Evolutionary conservation across 306 rosid genomes (phyloP), one percentile per base, ranked within the genome.

Genomic region (Acacia acuminata): DNA sequence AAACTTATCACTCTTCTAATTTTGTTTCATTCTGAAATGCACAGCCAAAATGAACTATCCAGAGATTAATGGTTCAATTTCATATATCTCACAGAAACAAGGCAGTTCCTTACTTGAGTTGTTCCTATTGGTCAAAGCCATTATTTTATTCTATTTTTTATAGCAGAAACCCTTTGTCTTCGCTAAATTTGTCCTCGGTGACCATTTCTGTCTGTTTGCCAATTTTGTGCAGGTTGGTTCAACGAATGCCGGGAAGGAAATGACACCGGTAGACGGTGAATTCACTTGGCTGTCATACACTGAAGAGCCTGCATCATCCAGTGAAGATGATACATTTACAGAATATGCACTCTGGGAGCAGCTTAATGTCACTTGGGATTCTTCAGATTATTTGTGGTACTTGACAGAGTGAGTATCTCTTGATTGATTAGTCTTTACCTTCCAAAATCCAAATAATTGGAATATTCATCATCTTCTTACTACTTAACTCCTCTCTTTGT

Each of bases 361-460:
- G 85, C 47, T 94, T 66, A 84, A 84, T 87, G 16, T 92, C 85
- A 96, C 99, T 22, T 58, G 91, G 84, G 99, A 96, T 85, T 58
- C 82, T 8, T 87, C 98, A 17, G 98, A 96, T 86, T 96, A 96
- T 88, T 82, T 96, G 90, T 96, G 99, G 99, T 96, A 96, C 80
- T 82, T 90, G 97, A 91, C 98, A 69, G 99, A 96, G 99, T 96
- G 85, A 92, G 99, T 86, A 83, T 56, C 73, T 50, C 43, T 65
- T 74, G 74, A 60, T 17, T 73, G 24, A 79, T 67, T 24, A 67
- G 78, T 50, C 66, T 42, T 22, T 32, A 50, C 63, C 44, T 58
- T 78, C 15, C 76, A 17, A 32, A 27, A 68, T 58, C 55, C 16
- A 25, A 25, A 71, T 50, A 77, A 36, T 50, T 53, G 19, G 56